phyloP scores from a whole-genome alignment of 1,284 basidiomycete species.

The Heterobasidion annosum region DNA sequence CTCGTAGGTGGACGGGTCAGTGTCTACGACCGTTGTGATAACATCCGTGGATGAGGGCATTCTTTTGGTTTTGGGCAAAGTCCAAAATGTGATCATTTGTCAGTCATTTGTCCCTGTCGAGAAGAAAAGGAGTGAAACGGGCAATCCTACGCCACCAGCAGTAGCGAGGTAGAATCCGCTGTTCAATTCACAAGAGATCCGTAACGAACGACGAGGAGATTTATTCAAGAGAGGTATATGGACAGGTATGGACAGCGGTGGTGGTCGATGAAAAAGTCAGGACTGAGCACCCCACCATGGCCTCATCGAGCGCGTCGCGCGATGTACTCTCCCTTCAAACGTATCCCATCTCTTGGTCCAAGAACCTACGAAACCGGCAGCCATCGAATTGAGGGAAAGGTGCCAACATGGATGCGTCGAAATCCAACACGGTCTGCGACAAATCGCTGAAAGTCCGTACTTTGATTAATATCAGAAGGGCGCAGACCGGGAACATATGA shows the following conservation, averaged over 20 bases:
- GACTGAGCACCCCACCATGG: too few species aligned
- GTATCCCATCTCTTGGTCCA: constrained; percentile 74
- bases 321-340: constrained; percentile 4
- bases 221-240: too few species aligned
- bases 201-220: too few species aligned
- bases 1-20: constrained; percentile 56
- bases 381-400: constrained; percentile 62
- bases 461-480: not conserved
- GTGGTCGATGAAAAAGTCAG: too few species aligned
- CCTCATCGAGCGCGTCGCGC: too few species aligned
- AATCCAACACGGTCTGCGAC: constrained; percentile 35
- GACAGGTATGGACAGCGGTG: too few species aligned
- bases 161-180: not conserved
- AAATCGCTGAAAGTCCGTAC: constrained; percentile 34
- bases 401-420: constrained; percentile 36
- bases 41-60: constrained; percentile 19
- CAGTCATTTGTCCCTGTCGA: not conserved
- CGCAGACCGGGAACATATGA: constrained; percentile 17
- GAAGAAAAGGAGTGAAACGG: constrained; percentile 1
- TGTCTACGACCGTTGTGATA: constrained; percentile 28
- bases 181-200: too few species aligned
- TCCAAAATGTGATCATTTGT: too few species aligned
- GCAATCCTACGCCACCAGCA: not conserved
- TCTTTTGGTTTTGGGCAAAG: too few species aligned
- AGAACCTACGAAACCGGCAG: constrained; percentile 49